Percentiles rank a stretch among this genome's conserved stretches.
Conservation (phyloP, 768 basidiomycete genomes). For the Lepiota brunneoincarnata region DNA sequence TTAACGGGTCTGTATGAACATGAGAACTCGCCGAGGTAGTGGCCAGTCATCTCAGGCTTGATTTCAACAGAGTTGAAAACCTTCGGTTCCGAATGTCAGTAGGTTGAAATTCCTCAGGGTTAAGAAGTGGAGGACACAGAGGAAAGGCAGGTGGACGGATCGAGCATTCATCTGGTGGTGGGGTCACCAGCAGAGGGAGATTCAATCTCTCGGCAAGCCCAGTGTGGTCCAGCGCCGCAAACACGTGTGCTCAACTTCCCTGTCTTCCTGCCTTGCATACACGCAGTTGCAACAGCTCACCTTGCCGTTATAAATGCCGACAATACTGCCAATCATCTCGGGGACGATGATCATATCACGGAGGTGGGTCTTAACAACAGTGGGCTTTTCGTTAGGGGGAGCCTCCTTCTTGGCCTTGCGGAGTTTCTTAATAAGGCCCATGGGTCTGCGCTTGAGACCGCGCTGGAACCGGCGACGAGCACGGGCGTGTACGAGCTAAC, state of each 20-base stretch:
- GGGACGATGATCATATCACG: constrained; percentile 99
- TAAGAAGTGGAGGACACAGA: neutral
- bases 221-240: constrained; percentile 5
- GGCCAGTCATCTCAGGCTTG: constrained; percentile 99
- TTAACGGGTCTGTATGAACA: constrained; percentile 98
- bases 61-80: constrained; percentile 97
- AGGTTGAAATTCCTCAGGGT: neutral
- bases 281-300: constrained; percentile 34
- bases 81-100: constrained; percentile 30
- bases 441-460: constrained; percentile 96
- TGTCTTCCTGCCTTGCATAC: neutral
- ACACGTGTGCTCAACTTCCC: neutral
- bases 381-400: constrained; percentile 98
- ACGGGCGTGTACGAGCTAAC: constrained; percentile 94
- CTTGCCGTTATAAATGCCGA: constrained; percentile 99
- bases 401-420: constrained; percentile 99
- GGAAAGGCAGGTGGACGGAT: neutral
- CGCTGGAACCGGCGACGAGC: constrained; percentile 98
- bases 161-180: neutral
- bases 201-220: neutral
- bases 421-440: constrained; percentile 99
- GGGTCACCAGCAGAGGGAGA: neutral
- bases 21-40: constrained; percentile 98
- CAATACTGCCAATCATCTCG: constrained; percentile 98
- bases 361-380: constrained; percentile 98